Evolutionary conservation across 1,284 basidiomycete species (phyloP), one percentile per base, ranked within the genome.

Genomic region (Cerrena zonata): DNA sequence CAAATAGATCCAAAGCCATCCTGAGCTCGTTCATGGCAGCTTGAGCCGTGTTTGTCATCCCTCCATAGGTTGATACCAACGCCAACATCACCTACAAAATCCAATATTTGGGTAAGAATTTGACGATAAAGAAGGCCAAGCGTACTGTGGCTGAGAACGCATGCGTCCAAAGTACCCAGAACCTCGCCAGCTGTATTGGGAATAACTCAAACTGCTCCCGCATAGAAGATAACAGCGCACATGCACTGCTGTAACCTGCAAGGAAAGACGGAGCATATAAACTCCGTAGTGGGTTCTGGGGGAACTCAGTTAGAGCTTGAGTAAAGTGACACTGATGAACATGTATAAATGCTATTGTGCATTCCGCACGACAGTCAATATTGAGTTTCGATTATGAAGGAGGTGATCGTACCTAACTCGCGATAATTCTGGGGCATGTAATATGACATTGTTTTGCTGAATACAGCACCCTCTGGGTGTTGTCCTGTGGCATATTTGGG

Each of bases 311-410:
- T 7, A 89, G 65, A 0, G 83, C 82, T 56, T 79, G 78, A 1
- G 78, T 78, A 54, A 87, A 84, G 63, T 83, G 86, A 22, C 74
- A 69, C 24, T 84, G 75, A 60, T 89, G 86, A 11, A 88, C 70
- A 56, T 83, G 82, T n/a, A 88, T 69, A 12, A 78, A 78, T 78
- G 61, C 52, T 62, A 34, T 34, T 10, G 39, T n/a, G 44, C 18
- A 21, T 27, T 21, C 25, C 24, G 15, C 26, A 19, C 26, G 27
- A 42, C 24, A 25, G 38, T 37, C 18, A 44, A 24, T 18, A 5
- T 24, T 44, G 36, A 30, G 36, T 7, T 37, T 7, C 18, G 53
- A 42, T 52, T 30, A 49, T 44, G 39, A 45, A 11, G 25, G 19
- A 4, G 41, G 26, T 40, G 38, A 10, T 43, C 79, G 55, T 53